Evolutionary conservation across 2,329 filamentous ascomycete genomes (phyloP).

Genomic region (Immersiporthe knoxdaviesiana): DNA sequence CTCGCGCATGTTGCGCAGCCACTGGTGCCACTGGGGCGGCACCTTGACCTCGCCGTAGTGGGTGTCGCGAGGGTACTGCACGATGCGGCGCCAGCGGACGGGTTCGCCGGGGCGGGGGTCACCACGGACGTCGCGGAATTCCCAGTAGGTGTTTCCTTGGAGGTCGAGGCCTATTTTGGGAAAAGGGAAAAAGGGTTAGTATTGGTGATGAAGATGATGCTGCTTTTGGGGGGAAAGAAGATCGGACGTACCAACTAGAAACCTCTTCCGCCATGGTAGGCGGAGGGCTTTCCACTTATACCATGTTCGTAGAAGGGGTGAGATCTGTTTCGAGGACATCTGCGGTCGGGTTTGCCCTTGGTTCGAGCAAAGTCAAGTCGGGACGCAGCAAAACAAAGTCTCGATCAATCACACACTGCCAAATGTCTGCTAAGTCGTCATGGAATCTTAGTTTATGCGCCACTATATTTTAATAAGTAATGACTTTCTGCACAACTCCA

Average conservation of each 20-base stretch:
- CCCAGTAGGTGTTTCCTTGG: constrained; percentile 70
- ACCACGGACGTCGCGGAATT: constrained; percentile 58
- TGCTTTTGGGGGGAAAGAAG: background rate
- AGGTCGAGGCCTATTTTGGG: constrained; percentile 60
- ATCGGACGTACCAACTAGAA: constrained; percentile 58
- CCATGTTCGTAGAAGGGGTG: constrained; percentile 51
- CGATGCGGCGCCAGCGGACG: constrained; percentile 63
- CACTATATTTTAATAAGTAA: background rate
- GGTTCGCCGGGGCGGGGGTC: constrained; percentile 37
- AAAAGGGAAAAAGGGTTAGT: constrained; percentile 8
- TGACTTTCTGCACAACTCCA: constrained; percentile 3
- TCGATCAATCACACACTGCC: background rate
- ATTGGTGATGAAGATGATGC: background rate
- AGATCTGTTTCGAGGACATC: constrained; percentile 45
- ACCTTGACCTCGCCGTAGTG: constrained; percentile 61
- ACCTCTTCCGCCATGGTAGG: constrained; percentile 66
- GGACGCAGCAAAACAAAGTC: background rate
- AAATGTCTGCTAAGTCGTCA: constrained; percentile 6
- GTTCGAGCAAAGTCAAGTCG: background rate
- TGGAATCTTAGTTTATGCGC: background rate
- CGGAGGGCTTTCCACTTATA: constrained; percentile 65
- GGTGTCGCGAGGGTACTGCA: constrained; percentile 58
- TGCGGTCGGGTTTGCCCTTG: constrained; percentile 5
- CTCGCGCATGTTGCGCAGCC: constrained; percentile 64
- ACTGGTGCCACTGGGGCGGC: constrained; percentile 69